These are phyloP conservation scores for Oldenlandia corymbosa DNA, from an alignment of 257 asterid genomes.

Conservation along the genomic window DNA sequence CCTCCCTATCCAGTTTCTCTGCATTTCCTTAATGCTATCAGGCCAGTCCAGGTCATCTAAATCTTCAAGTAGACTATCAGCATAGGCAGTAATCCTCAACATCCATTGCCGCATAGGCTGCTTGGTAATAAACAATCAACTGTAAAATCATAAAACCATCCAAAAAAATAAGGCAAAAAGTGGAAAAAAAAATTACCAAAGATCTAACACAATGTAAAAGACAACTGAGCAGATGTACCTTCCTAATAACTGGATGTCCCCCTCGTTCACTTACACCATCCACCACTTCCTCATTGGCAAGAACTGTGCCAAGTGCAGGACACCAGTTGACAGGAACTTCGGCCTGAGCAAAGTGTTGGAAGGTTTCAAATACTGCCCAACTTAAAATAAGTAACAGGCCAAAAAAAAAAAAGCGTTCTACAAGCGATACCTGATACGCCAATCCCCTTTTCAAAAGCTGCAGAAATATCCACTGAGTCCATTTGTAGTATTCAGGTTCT, in stretches of 20 bases:
- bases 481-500: conserved; percentile 89
- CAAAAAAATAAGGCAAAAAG: conserved; percentile 43
- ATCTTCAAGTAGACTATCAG: conserved; percentile 97
- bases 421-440: conserved; percentile 73
- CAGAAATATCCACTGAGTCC: conserved; percentile 99
- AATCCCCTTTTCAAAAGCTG: conserved; percentile 91
- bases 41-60: conserved; percentile 98
- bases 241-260: conserved; percentile 94
- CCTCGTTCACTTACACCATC: conserved; percentile 99
- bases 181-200: conserved; percentile 13
- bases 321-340: conserved; percentile 99
- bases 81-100: conserved; percentile 97
- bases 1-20: conserved; percentile 97
- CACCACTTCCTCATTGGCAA: conserved; percentile 96
- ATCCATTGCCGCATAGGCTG: conserved; percentile 99
- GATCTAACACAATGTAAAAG: conserved; percentile 9
- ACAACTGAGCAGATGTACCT: conserved; percentile 40
- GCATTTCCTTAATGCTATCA: conserved; percentile 97
- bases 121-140: conserved; percentile 95
- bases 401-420: conserved; percentile 3
- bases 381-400: too few relatives aligned
- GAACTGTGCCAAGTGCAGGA: conserved; percentile 98
- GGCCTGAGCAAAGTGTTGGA: conserved; percentile 47
- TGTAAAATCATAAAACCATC: conserved; percentile 90
- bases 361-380: conserved; percentile 12